Conservation (phyloP, 2,329 filamentous ascomycete genomes). For the Falciphora oryzae region DNA sequence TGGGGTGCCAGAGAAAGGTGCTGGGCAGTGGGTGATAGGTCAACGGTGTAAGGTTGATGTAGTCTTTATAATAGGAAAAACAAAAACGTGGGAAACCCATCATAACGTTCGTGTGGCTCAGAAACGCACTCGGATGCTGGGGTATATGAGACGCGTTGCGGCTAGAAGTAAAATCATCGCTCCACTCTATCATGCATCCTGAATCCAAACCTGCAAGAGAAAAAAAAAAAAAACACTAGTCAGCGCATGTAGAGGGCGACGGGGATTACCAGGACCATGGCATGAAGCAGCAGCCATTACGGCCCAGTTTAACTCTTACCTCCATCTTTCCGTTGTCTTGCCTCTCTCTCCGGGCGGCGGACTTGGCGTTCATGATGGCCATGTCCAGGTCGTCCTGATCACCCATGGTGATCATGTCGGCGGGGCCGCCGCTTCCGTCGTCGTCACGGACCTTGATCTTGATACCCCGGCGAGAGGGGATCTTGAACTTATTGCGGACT, state of each 20-base stretch:
- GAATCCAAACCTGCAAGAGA: conserved; percentile 4
- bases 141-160: conserved; percentile 7
- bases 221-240: background rate
- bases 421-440: conserved; percentile 54
- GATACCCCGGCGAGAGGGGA: conserved; percentile 58
- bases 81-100: background rate
- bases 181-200: conserved; percentile 10
- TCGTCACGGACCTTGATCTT: conserved; percentile 89
- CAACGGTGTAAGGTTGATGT: background rate
- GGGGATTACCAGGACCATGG: background rate
- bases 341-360: conserved; percentile 64
- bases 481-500: conserved; percentile 80
- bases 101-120: conserved; percentile 8
- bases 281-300: background rate
- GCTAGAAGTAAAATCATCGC: conserved; percentile 8
- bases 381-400: conserved; percentile 96
- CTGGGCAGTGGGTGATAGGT: background rate
- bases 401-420: conserved; percentile 92
- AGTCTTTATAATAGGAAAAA: background rate
- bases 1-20: background rate
- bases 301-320: conserved; percentile 52
- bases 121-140: conserved; percentile 9
- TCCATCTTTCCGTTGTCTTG: conserved; percentile 90
- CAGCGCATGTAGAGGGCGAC: background rate
- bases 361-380: conserved; percentile 66